A percentile compares a stretch with the other conserved stretches of the same genome.
phyloP scores from a whole-genome alignment of 169 alveolate species.

The Plasmodium coatneyi region DNA sequence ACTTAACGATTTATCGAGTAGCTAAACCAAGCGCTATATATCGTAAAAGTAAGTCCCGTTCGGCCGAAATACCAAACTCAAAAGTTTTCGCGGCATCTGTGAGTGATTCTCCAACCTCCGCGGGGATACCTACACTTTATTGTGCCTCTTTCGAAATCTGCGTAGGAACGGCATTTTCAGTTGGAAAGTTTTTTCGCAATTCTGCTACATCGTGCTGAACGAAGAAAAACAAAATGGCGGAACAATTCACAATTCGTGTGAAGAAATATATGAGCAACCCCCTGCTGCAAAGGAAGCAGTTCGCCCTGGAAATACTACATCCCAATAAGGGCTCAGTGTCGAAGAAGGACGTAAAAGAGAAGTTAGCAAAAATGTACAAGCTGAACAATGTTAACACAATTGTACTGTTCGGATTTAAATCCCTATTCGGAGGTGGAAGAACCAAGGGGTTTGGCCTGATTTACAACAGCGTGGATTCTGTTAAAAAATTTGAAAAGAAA shows the following conservation, averaged over 20 bases:
- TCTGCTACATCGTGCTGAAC: background rate
- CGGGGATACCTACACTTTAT: background rate
- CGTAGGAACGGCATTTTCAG: background rate
- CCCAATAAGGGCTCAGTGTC: constrained; percentile 94
- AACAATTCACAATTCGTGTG: constrained; percentile 86
- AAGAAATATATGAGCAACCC: constrained; percentile 92
- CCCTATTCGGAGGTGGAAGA: constrained; percentile 97
- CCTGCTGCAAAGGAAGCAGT: constrained; percentile 92
- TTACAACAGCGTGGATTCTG: constrained; percentile 92
- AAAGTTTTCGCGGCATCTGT: background rate
- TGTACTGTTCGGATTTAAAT: constrained; percentile 93
- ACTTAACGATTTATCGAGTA: background rate
- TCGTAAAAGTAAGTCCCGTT: background rate
- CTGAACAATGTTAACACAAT: constrained; percentile 88
- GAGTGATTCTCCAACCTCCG: background rate
- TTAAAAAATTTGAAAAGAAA: constrained; percentile 90
- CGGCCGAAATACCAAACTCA: background rate
- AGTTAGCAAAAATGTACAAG: constrained; percentile 91
- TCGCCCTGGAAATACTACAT: constrained; percentile 93
- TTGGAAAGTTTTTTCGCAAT: background rate
- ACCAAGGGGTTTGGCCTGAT: constrained; percentile 95
- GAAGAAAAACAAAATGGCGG: constrained; percentile 72
- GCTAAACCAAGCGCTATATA: background rate
- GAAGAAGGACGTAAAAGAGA: constrained; percentile 91
- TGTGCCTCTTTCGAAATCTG: background rate